Base-by-base conservation (phyloP, 768 basidiomycete genomes). In the Termitomyces sp. region DNA sequence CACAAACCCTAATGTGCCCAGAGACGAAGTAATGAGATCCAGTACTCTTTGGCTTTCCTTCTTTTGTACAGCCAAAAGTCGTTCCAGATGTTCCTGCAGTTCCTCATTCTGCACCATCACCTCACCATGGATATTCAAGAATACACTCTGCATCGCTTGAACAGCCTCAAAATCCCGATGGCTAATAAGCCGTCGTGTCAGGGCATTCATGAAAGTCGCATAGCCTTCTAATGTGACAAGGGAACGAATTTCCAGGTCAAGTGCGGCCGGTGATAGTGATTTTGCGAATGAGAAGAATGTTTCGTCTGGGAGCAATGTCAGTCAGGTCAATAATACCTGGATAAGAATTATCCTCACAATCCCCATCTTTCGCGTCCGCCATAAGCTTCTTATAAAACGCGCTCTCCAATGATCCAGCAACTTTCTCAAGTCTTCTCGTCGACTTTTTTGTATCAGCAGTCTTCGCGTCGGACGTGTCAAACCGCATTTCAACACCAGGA, bases 121-220 rank as follows among this genome's bases (percentile, higher is more conserved):
- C 55, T 98, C 94, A 4, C 87, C 88, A 67, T 98, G 95, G 52
- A 90, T 79, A 18, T 84, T 83, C 42, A 98, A 72, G 69, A 97
- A 93, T 2, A 96, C 88, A 61, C 79, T 86, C 64, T 94, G 79
- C 67, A 95, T 78, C 1, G 94, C 82, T 70, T 98, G 94, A 4
- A 96, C 90, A 13, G 93, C 94, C 71, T 99, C 97, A 66, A 97
- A 98, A 72, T 99, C 97, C 48, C 84, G 83, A 62, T 86, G 91
- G 7, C 90, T 90, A 34, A 70, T 72, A 27, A 98, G 77, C 4
- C 96, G 86, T 55, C 74, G 81, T 12, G 78, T 81, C 26, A 98
- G 76, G 0, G 93, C 89, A 57, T 78, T 74, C 46, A 97, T 73
- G 74, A 98, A 98, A 20, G 77, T 68, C 0, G 70, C 73, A 22